Evolutionary conservation across 805 yeast species (phyloP).

Genomic region (Suhomyces faveliae): DNA sequence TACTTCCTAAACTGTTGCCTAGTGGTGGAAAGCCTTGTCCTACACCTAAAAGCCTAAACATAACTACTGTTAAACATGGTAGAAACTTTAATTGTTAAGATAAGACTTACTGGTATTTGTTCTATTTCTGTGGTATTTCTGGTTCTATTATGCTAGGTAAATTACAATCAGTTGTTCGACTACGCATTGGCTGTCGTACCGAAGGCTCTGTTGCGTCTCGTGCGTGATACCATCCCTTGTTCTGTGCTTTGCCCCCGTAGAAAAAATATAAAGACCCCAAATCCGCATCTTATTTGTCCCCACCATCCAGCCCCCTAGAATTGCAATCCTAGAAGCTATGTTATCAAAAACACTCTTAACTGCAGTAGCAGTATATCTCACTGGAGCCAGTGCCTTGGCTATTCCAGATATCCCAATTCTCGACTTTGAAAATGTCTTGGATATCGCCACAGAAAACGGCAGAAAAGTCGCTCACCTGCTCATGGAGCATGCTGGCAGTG

Average conservation of each 20-base stretch:
- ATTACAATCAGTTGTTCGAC: background rate
- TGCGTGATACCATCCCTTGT: conserved; percentile 1
- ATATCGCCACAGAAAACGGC: background rate
- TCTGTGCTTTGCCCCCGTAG: background rate
- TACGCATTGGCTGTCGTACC: background rate
- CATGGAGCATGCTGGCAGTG: background rate
- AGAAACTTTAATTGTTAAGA: no score
- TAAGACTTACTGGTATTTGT: no score
- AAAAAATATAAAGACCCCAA: background rate
- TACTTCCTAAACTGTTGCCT: background rate
- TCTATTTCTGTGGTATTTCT: background rate
- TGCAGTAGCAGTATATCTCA: conserved; percentile 5
- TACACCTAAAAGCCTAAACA: background rate
- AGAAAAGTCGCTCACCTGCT: background rate
- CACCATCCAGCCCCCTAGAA: background rate
- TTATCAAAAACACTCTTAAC: conserved; percentile 2
- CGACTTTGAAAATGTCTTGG: conserved; percentile 7
- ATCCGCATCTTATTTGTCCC: background rate
- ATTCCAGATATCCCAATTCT: conserved; percentile 10
- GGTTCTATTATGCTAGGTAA: no score
- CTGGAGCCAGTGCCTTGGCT: conserved; percentile 8
- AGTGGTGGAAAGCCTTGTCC: background rate
- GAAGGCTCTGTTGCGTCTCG: background rate
- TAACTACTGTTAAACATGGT: background rate
- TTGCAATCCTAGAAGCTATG: conserved; percentile 1